Percentiles rank a stretch among this genome's conserved stretches.
Evolutionary conservation across 441 rosid species (phyloP).

Genomic region (Euphorbia corollata): DNA sequence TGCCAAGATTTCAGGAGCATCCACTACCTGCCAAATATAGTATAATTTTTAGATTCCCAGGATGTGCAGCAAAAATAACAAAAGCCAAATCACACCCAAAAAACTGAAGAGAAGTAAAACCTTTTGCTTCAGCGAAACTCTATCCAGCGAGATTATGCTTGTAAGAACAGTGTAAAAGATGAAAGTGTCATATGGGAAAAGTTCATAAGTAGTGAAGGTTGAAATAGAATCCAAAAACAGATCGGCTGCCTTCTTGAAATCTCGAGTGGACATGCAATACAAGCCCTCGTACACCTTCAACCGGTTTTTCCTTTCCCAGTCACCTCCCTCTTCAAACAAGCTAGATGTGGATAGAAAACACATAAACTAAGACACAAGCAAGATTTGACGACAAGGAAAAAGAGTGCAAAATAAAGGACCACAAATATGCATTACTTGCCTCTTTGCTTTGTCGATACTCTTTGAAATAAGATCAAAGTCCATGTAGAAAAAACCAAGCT

Average conservation of each 20-base stretch:
- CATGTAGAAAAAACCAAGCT: constrained; percentile 85
- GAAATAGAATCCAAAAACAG: constrained; percentile 93
- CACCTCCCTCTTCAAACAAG: constrained; percentile 99
- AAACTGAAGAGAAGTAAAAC: constrained; percentile 25
- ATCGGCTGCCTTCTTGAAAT: constrained; percentile 80
- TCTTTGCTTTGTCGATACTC: constrained; percentile 95
- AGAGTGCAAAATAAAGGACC: constrained; percentile 6
- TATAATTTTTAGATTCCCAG: constrained; percentile 7
- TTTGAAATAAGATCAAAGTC: constrained; percentile 89
- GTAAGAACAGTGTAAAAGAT: constrained; percentile 93
- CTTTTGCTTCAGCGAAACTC: constrained; percentile 96
- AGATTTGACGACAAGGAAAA: constrained; percentile 2
- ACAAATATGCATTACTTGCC: constrained; percentile 32
- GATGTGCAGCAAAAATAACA: not conserved
- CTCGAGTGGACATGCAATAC: constrained; percentile 85
- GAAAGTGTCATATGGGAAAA: constrained; percentile 90
- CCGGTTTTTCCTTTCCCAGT: constrained; percentile 98
- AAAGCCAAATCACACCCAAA: constrained; percentile 4
- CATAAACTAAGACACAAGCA: constrained; percentile 9
- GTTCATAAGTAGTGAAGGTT: constrained; percentile 97
- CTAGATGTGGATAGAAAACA: constrained; percentile 32
- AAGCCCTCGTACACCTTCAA: constrained; percentile 96
- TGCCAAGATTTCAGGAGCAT: constrained; percentile 99
- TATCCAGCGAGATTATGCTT: constrained; percentile 87
- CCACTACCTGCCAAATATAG: constrained; percentile 65